A percentile compares a stretch with the other conserved stretches of the same genome.
These are phyloP conservation scores for Leptomonas pyrrhocoris DNA, from an alignment of 208 protist genomes.

Conservation along the genomic window DNA sequence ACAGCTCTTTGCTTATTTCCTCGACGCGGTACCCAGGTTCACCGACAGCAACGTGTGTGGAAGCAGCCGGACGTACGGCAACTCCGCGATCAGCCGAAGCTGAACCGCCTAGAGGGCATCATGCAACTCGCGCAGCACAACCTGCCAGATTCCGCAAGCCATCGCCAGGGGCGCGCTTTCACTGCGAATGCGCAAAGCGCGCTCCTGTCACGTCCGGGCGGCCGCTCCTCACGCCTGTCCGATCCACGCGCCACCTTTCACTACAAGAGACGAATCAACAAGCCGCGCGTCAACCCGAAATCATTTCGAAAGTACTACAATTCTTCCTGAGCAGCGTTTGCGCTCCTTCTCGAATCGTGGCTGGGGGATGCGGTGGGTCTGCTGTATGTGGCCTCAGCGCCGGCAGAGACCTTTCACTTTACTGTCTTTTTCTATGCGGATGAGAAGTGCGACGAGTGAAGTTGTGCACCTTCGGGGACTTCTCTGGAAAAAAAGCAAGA, in stretches of 20 bases:
- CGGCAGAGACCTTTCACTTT: too few relatives aligned
- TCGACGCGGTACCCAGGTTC: neutral
- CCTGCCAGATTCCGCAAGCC: conserved; percentile 35
- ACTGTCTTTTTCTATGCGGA: too few relatives aligned
- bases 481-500: too few relatives aligned
- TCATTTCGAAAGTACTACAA: conserved; percentile 58
- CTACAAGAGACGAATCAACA: conserved; percentile 19
- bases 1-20: neutral
- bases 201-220: conserved; percentile 66
- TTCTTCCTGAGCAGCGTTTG: conserved; percentile 21
- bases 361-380: too few relatives aligned
- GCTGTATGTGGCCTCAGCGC: too few relatives aligned
- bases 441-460: too few relatives aligned
- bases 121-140: conserved; percentile 38
- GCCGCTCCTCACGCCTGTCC: conserved; percentile 39
- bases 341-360: conserved; percentile 12
- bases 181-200: conserved; percentile 39
- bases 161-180: conserved; percentile 39
- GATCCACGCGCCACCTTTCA: conserved; percentile 50
- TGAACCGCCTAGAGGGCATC: conserved; percentile 48
- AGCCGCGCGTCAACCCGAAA: conserved; percentile 31
- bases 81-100: conserved; percentile 11
- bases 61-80: conserved; percentile 25
- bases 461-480: too few relatives aligned
- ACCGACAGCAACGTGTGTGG: conserved; percentile 11